These are phyloP conservation scores for Jaminaea rosea DNA, from an alignment of 1,284 basidiomycete genomes.

Conservation along the genomic window DNA sequence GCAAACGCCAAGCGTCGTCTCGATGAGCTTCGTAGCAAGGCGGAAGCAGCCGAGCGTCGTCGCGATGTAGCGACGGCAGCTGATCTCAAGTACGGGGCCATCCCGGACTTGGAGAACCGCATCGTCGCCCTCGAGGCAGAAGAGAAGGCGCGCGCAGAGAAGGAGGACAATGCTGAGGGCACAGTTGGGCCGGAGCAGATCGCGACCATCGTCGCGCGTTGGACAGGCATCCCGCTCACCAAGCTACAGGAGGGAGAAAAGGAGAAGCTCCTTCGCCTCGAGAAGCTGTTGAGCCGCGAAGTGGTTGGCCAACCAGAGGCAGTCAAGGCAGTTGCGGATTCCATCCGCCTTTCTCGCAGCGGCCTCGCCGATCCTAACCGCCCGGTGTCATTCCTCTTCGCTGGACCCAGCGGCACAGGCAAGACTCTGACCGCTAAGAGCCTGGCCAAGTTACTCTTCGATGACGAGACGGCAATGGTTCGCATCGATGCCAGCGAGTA, in stretches of 20 bases:
- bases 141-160: slow-evolving; percentile 50
- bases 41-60: slow-evolving; percentile 84
- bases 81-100: slow-evolving; percentile 82
- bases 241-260: slow-evolving; percentile 46
- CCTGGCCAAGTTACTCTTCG: slow-evolving; percentile 51
- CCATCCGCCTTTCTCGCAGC: slow-evolving; percentile 55
- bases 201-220: slow-evolving; percentile 54
- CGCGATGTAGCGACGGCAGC: slow-evolving; percentile 55
- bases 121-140: slow-evolving; percentile 54
- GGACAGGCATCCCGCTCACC: slow-evolving; percentile 50
- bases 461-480: slow-evolving; percentile 54
- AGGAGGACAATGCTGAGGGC: slow-evolving; percentile 42
- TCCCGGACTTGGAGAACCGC: slow-evolving; percentile 74
- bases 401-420: slow-evolving; percentile 50
- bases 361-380: slow-evolving; percentile 54
- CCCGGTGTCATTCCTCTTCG: slow-evolving; percentile 55
- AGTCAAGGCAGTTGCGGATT: slow-evolving; percentile 55
- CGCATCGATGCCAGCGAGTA: slow-evolving; percentile 54
- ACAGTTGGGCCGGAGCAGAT: slow-evolving; percentile 49
- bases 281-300: slow-evolving; percentile 32
- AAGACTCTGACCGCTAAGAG: slow-evolving; percentile 55
- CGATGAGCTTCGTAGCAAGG: slow-evolving; percentile 84
- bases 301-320: slow-evolving; percentile 57
- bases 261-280: slow-evolving; percentile 40
- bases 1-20: slow-evolving; percentile 71